Percentiles rank a stretch among this genome's conserved stretches.
Evolutionary conservation across 192 early-diverging fungal genomes (phyloP).

Genomic region (Gonapodya sp.): DNA sequence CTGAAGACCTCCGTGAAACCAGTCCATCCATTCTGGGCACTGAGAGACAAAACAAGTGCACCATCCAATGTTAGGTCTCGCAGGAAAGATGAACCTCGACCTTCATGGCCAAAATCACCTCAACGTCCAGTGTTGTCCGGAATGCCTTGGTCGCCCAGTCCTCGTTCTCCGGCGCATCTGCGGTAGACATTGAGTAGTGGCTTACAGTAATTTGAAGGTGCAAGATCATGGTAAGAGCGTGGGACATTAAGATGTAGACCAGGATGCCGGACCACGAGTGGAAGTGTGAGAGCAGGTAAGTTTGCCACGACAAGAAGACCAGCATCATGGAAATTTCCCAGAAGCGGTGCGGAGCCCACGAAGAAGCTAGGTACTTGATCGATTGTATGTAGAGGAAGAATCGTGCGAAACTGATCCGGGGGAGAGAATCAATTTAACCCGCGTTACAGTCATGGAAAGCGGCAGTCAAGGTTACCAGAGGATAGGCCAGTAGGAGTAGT

Average conservation of each 20-base stretch:
- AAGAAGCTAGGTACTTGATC: constrained; percentile 12
- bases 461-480: constrained; percentile 25
- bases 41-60: not conserved
- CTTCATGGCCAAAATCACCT: too few relatives aligned
- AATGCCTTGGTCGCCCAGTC: constrained; percentile 77
- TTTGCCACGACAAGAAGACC: constrained; percentile 78
- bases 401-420: constrained; percentile 37
- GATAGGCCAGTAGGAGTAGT: constrained; percentile 76
- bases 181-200: constrained; percentile 88
- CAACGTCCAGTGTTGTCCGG: constrained; percentile 92
- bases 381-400: constrained; percentile 69
- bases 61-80: not conserved
- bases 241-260: constrained; percentile 64
- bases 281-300: constrained; percentile 52
- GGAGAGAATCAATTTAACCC: not conserved
- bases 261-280: constrained; percentile 54
- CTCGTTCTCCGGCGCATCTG: constrained; percentile 42
- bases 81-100: not conserved
- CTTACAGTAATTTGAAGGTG: constrained; percentile 94
- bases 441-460: not conserved
- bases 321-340: constrained; percentile 66
- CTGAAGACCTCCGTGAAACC: constrained; percentile 75
- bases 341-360: constrained; percentile 56
- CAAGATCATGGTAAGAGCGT: constrained; percentile 72
- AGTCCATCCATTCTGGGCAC: constrained; percentile 87